Evolutionary conservation across 495 filamentous ascomycete species (phyloP).

Genomic region (Beverwykella pulmonaria): DNA sequence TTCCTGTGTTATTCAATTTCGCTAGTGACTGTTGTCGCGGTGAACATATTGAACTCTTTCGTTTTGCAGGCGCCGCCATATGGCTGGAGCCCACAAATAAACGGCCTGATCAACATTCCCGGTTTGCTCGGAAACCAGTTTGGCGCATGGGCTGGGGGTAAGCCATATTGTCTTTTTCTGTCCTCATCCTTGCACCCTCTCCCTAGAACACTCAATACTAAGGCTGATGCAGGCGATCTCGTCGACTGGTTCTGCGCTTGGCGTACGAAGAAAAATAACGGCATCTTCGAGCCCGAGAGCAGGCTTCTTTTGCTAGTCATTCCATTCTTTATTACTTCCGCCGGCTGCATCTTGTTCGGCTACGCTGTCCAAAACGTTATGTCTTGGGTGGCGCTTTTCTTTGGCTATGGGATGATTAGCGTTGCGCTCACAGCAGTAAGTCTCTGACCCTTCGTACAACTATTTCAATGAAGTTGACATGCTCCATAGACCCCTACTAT

Average conservation of each 20-base stretch:
- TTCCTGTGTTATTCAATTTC: constrained; percentile 43
- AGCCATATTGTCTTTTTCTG: not conserved
- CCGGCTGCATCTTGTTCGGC: constrained; percentile 42
- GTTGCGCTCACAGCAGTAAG: constrained; percentile 41
- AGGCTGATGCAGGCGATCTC: constrained; percentile 3
- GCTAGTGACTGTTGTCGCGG: constrained; percentile 40
- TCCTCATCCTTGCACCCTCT: not conserved
- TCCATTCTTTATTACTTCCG: constrained; percentile 41
- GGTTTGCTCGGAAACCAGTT: constrained; percentile 44
- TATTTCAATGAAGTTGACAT: not conserved
- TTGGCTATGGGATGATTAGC: constrained; percentile 43
- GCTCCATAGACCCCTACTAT: constrained; percentile 31
- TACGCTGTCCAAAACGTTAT: constrained; percentile 37
- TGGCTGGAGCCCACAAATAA: constrained; percentile 38
- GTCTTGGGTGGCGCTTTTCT: constrained; percentile 36
- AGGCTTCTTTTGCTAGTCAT: constrained; percentile 40
- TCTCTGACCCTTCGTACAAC: not conserved
- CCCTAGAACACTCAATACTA: no score
- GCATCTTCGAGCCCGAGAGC: constrained; percentile 42
- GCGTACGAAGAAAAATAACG: constrained; percentile 40
- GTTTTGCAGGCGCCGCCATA: constrained; percentile 45
- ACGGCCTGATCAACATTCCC: constrained; percentile 46
- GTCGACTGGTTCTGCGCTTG: constrained; percentile 42
- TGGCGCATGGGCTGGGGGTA: constrained; percentile 40
- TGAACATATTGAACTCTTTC: constrained; percentile 46